Evolutionary conservation across 2,329 filamentous ascomycete species (phyloP), one percentile per base, ranked within the genome.

Genomic region (Monosporascus sp.): DNA sequence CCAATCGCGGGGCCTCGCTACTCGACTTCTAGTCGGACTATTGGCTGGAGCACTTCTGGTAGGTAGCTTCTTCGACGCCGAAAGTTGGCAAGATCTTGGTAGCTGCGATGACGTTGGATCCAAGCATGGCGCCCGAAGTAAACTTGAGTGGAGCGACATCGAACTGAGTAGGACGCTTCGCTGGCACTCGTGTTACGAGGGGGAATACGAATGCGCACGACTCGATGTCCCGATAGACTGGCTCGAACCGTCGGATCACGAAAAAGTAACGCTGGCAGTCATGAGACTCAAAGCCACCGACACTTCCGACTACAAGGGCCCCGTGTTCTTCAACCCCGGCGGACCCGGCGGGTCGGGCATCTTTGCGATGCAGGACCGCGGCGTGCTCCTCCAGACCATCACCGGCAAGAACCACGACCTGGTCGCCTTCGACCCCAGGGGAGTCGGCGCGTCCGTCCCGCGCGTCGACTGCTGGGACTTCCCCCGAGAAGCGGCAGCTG

Each of bases 391-490:
- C 3, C 77, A 80, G 57, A 68, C 68, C 3, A 71, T 80, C 24
- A 70, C 77, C 0, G 78, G 77, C 27, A 56, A 51, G 47, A 59
- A 62, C 24, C 48, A 65, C 31, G 77, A 81, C 47, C 68, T 81
- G 2, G 71, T 81, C 52, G 72, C 73, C 42, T 80, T 77, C 50
- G 77, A 81, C 49, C 77, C 77, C 1, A 70, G 78, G 22, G 78
- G 78, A 20, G 71, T 82, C 24, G 77, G 78, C 4, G 69, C 73
- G 7, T 78, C 79, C 3, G 70, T 74, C 1, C 78, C 79, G 3
- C 65, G 76, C 20, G 66, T 79, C 15, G 76, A 80, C 48, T 82
- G 79, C 60, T 82, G 78, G 74, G 67, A 67, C 6, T 70, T 68
- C 0, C 60, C 60, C 65, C 1, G 72, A 74, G 60, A 71, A 73